Conservation (phyloP, 495 filamentous ascomycete species). For the Bombardia bombarda region DNA sequence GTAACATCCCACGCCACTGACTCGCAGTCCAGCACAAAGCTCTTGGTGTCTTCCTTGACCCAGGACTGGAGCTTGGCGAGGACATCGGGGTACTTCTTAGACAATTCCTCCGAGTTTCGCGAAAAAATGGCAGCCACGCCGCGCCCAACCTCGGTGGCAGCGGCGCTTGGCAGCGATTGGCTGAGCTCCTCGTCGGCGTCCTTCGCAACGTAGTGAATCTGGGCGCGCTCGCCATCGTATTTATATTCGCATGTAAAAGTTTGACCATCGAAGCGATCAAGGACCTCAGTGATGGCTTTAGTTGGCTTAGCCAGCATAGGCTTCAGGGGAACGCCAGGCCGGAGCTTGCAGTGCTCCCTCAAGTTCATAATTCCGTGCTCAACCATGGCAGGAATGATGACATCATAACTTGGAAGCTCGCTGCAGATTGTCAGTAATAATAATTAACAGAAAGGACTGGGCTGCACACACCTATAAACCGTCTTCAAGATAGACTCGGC, state of each 20-base stretch:
- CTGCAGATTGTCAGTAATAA: too few species aligned
- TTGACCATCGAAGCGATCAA: conserved; percentile 92
- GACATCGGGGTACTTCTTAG: conserved; percentile 96
- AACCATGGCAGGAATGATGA: conserved; percentile 84
- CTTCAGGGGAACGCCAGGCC: conserved; percentile 90
- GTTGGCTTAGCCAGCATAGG: conserved; percentile 99
- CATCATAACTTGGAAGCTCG: conserved; percentile 90
- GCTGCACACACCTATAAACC: conserved; percentile 65
- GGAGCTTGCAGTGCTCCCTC: conserved; percentile 79
- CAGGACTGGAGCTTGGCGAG: conserved; percentile 77
- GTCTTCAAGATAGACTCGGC: conserved; percentile 80
- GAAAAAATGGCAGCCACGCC: conserved; percentile 90
- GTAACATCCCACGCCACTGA: conserved; percentile 94
- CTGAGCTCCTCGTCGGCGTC: conserved; percentile 55
- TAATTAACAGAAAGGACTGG: conserved; percentile 7
- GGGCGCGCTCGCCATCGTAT: conserved; percentile 93
- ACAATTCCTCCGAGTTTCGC: conserved; percentile 90
- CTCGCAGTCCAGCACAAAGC: conserved; percentile 95
- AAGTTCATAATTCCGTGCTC: conserved; percentile 78
- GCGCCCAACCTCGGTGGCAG: conserved; percentile 44
- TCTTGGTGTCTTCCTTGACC: conserved; percentile 83
- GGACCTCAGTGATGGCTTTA: conserved; percentile 96
- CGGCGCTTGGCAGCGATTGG: conserved; percentile 38
- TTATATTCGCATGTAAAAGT: conserved; percentile 98
- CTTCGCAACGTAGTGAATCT: conserved; percentile 94